These are phyloP conservation scores for Forsythia suspensa DNA, from an alignment of 257 asterid genomes.

Conservation along the genomic window DNA sequence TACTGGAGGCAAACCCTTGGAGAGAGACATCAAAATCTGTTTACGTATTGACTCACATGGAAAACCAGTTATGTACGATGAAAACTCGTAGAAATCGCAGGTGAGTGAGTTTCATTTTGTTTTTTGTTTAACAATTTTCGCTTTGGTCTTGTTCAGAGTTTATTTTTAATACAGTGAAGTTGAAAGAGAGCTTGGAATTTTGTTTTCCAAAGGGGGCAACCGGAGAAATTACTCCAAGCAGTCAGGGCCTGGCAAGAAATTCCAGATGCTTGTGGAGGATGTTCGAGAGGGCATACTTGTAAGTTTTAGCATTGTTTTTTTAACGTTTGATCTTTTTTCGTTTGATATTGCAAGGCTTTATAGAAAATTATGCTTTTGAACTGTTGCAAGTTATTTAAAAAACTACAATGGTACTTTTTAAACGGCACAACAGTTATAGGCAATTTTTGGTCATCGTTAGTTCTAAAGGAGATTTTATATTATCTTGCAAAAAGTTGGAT, in stretches of 20 bases:
- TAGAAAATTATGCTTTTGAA: neutral
- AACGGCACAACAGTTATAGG: neutral
- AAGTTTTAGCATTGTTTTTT: constrained; percentile 28
- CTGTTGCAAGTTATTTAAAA: neutral
- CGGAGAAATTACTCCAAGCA: constrained; percentile 59
- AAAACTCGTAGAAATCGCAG: constrained; percentile 80
- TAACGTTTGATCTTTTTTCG: neutral
- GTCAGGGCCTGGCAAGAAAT: constrained; percentile 53
- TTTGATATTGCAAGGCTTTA: constrained; percentile 2
- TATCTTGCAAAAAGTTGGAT: neutral
- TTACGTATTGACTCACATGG: constrained; percentile 85
- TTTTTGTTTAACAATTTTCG: neutral
- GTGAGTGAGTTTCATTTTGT: constrained; percentile 37
- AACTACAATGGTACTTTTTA: neutral
- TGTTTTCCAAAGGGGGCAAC: constrained; percentile 76
- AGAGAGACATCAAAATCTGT: constrained; percentile 82
- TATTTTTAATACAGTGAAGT: constrained; percentile 68
- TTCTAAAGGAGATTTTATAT: too few relatives aligned
- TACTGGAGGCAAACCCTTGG: constrained; percentile 94
- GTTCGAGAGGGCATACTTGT: constrained; percentile 88
- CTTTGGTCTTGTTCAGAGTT: constrained; percentile 18
- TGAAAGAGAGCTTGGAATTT: constrained; percentile 79
- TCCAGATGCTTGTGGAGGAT: constrained; percentile 95
- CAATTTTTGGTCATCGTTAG: neutral
- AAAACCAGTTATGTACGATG: constrained; percentile 91